Evolutionary conservation across 306 rosid species (phyloP).

Genomic region (Abrus precatorius): DNA sequence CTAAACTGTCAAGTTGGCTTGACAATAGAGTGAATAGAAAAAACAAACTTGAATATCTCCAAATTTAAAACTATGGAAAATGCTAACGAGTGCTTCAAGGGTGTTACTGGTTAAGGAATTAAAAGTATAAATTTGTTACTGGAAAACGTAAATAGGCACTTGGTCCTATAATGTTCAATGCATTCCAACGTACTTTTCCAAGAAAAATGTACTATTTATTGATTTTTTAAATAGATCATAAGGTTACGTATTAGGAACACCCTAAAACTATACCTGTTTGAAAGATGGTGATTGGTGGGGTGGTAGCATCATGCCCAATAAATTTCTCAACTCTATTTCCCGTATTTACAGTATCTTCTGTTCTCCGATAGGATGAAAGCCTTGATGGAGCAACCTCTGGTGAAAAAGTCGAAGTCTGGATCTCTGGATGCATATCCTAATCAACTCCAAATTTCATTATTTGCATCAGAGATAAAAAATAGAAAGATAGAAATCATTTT

Average conservation of each 20-base stretch:
- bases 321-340: conserved; percentile 46
- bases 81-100: too few species aligned
- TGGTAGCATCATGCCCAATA: conserved; percentile 45
- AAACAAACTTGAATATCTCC: not conserved
- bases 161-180: too few species aligned
- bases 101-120: too few species aligned
- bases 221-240: too few species aligned
- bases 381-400: conserved; percentile 51
- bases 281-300: conserved; percentile 38
- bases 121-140: too few species aligned
- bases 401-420: conserved; percentile 50
- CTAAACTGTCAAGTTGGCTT: conserved; percentile 38
- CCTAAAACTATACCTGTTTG: conserved; percentile 53
- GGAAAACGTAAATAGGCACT: too few species aligned
- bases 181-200: too few species aligned
- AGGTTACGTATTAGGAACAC: too few species aligned
- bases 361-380: conserved; percentile 46
- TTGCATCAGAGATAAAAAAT: conserved; percentile 17
- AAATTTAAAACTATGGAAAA: conserved; percentile 22
- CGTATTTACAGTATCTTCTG: conserved; percentile 43
- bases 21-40: conserved; percentile 27
- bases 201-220: too few species aligned
- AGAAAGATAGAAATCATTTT: not conserved
- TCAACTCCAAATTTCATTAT: conserved; percentile 41
- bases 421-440: conserved; percentile 56